Evolutionary conservation across 2,329 filamentous ascomycete genomes (phyloP), one percentile per base, ranked within the genome.

Genomic region (Alternaria postmessia): DNA sequence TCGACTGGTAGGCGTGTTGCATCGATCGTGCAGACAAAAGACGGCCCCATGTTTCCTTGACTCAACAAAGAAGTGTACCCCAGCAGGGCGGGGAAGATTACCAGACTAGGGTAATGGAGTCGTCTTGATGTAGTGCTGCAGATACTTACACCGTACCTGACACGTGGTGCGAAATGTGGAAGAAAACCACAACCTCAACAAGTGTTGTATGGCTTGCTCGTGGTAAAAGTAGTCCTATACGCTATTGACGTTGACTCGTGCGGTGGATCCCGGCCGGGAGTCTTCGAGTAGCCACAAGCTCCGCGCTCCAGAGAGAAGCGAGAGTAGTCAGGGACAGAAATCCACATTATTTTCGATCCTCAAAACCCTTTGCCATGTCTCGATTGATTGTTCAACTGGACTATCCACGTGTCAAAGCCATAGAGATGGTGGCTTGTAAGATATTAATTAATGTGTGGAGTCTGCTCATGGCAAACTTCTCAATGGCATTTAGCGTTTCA

Each of bases 401-500:
- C 22, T 26, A 28, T 16, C 16, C 12, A 24, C 34, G 34, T 22
- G 14, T 30, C 36, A 28, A 22, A 26, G 24, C 39, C 20, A n/a
- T 34, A 9, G n/a, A 2, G 22, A 16, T 26, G 49, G 54, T 54
- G 46, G 49, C 55, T 47, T 55, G 64, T 61, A 39, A 47, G 62
- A 64, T 49, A 41, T 64, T 61, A 55, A 67, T 68, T 62, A 39
- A 18, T 44, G 51, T 41, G 38, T 49, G 30, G 46, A 49, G 20
- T 49, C 18, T 49, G 34, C 16, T 36, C 34, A 38, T 36, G 46
- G 32, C 20, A 49, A 49, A 36, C 30, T 38, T 38, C 16, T 49
- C 20, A 41, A 49, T 48, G 26, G 34, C 44, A 56, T 42, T 39
- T 47, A 30, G 49, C 32, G 56, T 59, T 59, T 54, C 52, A 43